Evolutionary conservation across 139 green algal species (phyloP), one percentile per base, ranked within the genome.

Genomic region (Chlorella sp.): DNA sequence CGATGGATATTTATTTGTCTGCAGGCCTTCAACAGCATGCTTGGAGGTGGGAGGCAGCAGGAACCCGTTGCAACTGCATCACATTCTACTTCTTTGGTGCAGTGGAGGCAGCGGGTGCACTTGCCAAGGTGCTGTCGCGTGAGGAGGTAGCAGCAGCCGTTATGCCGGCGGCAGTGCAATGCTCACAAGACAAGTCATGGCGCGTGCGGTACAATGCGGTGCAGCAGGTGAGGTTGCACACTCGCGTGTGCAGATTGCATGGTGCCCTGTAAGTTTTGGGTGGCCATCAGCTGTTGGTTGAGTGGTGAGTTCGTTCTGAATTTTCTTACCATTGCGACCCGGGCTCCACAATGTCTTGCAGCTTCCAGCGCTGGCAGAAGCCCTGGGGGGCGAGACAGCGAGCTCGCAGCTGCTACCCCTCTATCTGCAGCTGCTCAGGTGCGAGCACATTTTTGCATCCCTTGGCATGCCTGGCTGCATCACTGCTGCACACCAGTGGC

Each of bases 201-300:
- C 94, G 98, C n/a, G 98, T 99, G 57, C 90, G 98, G 0, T 99
- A 99, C 91, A 98, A 98, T 69, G 96, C 98, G 16, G 96, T 96
- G 23, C 91, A 94, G 70, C 96, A 99, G 90, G 87, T 99, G 63
- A 91, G 93, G 69, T 86, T 95, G 64, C 86, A 16, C 20, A n/a
- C n/a, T n/a, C n/a, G n/a, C n/a, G n/a, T n/a, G n/a, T n/a, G n/a
- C n/a, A n/a, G n/a, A n/a, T n/a, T n/a, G n/a, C n/a, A n/a, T n/a
- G n/a, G n/a, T n/a, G n/a, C n/a, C n/a, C n/a, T n/a, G n/a, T n/a
- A n/a, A n/a, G n/a, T n/a, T n/a, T n/a, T n/a, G n/a, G n/a, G n/a
- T n/a, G n/a, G n/a, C n/a, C n/a, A n/a, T n/a, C n/a, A n/a, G n/a
- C n/a, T n/a, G n/a, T n/a, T n/a, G n/a, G n/a, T n/a, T n/a, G n/a